Conservation (phyloP, 106 monocot species). For the Dendrobium chrysotoxum region DNA sequence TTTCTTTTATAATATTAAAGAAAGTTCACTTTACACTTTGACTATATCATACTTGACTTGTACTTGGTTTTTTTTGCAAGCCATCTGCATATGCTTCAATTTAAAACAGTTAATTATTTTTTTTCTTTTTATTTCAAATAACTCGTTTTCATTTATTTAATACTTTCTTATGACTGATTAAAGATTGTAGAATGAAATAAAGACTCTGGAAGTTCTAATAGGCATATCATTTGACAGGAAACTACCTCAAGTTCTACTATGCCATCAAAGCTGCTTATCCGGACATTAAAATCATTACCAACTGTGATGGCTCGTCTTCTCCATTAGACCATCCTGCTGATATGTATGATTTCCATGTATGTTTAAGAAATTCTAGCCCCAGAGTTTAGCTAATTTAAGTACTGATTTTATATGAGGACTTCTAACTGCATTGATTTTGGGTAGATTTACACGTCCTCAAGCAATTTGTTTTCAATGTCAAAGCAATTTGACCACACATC, state of each 20-base stretch:
- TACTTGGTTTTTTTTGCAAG: background rate
- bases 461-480: constrained; percentile 59
- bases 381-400: background rate
- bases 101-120: background rate
- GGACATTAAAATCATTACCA: constrained; percentile 71
- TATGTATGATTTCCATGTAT: constrained; percentile 94
- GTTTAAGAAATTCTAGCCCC: background rate
- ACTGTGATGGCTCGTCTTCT: constrained; percentile 75
- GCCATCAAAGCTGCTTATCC: constrained; percentile 84
- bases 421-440: constrained; percentile 1
- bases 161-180: too few species aligned
- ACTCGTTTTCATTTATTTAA: background rate
- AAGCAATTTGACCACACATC: constrained; percentile 63
- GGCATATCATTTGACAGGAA: constrained; percentile 39
- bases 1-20: background rate
- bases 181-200: background rate
- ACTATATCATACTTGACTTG: background rate
- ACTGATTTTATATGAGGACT: background rate
- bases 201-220: background rate
- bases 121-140: background rate
- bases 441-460: constrained; percentile 74
- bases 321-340: constrained; percentile 84
- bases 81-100: background rate
- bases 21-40: background rate
- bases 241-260: constrained; percentile 79